Conservation (phyloP, 1,284 basidiomycete species). For the Pascua guehoae region DNA sequence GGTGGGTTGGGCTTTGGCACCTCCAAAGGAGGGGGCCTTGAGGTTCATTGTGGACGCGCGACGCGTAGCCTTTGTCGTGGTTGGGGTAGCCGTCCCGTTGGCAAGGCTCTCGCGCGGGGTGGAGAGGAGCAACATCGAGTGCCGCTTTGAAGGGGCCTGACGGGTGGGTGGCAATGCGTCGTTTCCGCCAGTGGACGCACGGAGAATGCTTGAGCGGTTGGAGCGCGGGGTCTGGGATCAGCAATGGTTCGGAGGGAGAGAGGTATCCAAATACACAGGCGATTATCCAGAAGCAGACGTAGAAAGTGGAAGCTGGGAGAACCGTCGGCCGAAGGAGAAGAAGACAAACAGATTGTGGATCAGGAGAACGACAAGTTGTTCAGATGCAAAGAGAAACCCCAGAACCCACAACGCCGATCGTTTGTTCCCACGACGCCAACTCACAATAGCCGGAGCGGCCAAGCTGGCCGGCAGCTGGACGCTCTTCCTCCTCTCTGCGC, state of each 20-base stretch:
- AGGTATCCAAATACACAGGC: too few species aligned
- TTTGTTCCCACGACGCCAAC: neutral
- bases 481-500: conserved; percentile 27
- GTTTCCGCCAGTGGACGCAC: conserved; percentile 8
- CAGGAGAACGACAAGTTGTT: too few species aligned
- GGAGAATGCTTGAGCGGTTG: conserved; percentile 37
- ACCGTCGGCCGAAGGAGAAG: too few species aligned
- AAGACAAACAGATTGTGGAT: too few species aligned
- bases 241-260: neutral
- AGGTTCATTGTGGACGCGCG: too few species aligned
- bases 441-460: conserved; percentile 11
- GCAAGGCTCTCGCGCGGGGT: neutral
- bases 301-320: neutral
- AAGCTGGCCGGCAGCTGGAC: conserved; percentile 30
- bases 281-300: neutral
- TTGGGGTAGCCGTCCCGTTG: neutral
- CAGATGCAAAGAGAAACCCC: too few species aligned
- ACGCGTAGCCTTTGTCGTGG: neutral
- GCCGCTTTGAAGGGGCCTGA: too few species aligned
- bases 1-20: too few species aligned
- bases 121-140: too few species aligned
- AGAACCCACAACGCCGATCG: too few species aligned
- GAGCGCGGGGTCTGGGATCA: conserved; percentile 31
- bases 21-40: too few species aligned
- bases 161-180: too few species aligned